These are phyloP conservation scores for Fraxinus albicans DNA, from an alignment of 305 asterid genomes.

Conservation along the genomic window DNA sequence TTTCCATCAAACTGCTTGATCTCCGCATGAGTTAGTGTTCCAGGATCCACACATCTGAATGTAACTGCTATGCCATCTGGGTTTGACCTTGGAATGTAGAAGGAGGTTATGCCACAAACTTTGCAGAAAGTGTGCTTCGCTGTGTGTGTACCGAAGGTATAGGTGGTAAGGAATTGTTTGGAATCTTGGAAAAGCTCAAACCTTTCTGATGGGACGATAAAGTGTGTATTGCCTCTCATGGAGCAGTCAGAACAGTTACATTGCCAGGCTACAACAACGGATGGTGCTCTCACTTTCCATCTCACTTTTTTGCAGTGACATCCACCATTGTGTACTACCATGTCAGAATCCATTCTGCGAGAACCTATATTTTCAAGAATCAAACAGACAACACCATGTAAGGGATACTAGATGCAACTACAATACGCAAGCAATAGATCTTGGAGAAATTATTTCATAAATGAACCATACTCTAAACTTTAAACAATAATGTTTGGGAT, in stretches of 20 bases:
- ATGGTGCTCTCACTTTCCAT: slow-evolving; percentile 66
- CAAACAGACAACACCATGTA: neutral
- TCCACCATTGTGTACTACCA: slow-evolving; percentile 65
- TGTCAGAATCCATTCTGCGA: slow-evolving; percentile 41
- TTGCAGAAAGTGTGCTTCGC: slow-evolving; percentile 86
- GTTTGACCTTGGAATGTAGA: slow-evolving; percentile 74
- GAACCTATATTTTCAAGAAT: slow-evolving; percentile 9
- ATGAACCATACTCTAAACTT: neutral
- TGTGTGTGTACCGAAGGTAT: slow-evolving; percentile 76
- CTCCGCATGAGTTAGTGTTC: slow-evolving; percentile 72
- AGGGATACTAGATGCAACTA: neutral
- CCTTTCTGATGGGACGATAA: slow-evolving; percentile 62
- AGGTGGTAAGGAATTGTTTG: slow-evolving; percentile 59
- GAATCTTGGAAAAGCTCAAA: slow-evolving; percentile 72
- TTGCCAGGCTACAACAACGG: slow-evolving; percentile 62
- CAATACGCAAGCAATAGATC: neutral
- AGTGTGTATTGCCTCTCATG: slow-evolving; percentile 76
- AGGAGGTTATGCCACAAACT: slow-evolving; percentile 83
- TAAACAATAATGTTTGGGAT: neutral
- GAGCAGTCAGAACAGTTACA: slow-evolving; percentile 82
- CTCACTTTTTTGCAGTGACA: slow-evolving; percentile 77
- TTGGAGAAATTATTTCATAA: neutral
- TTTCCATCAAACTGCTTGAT: slow-evolving; percentile 59
- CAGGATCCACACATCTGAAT: slow-evolving; percentile 58
- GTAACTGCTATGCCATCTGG: slow-evolving; percentile 73